Evolutionary conservation across 257 asterid genomes (phyloP), one percentile per base, ranked within the genome.

Genomic region (Plantago ovata): DNA sequence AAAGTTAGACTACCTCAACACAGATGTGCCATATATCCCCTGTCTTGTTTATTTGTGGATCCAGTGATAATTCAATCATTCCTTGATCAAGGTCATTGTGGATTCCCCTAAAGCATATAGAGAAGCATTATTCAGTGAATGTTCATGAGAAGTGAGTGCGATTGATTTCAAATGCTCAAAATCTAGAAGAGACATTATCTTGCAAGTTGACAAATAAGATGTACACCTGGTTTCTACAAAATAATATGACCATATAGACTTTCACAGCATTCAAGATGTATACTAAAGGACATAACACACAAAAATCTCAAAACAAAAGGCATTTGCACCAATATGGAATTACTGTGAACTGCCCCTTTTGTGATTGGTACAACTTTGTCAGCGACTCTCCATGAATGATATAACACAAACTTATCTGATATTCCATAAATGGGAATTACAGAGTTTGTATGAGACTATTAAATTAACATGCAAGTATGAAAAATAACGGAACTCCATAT

Each of bases 1-100:
- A 71, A 40, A 53, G 50, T 10, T 28, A 70, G 68, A 62, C 68
- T 78, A 92, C 98, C 98, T 92, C 85, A 62, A 86, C 71, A 73
- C 87, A 76, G 63, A 92, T 76, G 80, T 92, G 98, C 98, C 98
- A 92, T 80, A 84, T 76, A 69, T 85, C 85, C 75, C 91, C 98
- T 10, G 97, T 88, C 78, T 76, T 89, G 71, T 92, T 92, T 50
- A 70, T 74, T 71, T 74, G 83, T n/a, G 89, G 85, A 70, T 92
- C 95, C 75, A 92, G 69, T 10, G 82, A 46, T 53, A 88, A 62
- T 72, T 86, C 95, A 66, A 80, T 68, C 89, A 74, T 75, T 68
- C 69, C 95, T 58, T 80, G 77, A 63, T 72, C 76, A 61, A 55
- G 53, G 36, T 64, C 62, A 58, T 72, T 65, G 16, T 58, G 60